Percentiles rank a stretch among this genome's conserved stretches.
phyloP scores from a whole-genome alignment of 257 asterid species.

The Penstemon davidsonii region DNA sequence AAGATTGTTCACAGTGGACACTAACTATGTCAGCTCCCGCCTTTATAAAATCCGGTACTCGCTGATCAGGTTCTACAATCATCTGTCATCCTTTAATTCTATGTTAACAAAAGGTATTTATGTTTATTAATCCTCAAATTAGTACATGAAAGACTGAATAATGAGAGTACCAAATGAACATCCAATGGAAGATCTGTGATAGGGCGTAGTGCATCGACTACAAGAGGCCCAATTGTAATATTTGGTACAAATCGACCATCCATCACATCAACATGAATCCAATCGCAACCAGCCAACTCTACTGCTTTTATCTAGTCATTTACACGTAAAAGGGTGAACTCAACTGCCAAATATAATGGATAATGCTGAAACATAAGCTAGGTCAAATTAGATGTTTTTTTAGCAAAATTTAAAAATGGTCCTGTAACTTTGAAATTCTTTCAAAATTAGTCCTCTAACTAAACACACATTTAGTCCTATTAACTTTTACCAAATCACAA shows the following conservation, averaged over 20 bases:
- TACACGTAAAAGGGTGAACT: constrained; percentile 20
- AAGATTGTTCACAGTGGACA: constrained; percentile 94
- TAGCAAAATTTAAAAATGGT: too few species aligned
- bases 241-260: constrained; percentile 98
- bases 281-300: constrained; percentile 96
- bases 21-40: constrained; percentile 99
- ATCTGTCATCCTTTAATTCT: constrained; percentile 60
- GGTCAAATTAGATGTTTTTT: too few species aligned
- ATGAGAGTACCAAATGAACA: constrained; percentile 83
- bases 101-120: constrained; percentile 31
- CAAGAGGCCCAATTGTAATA: constrained; percentile 93
- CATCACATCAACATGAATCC: constrained; percentile 99
- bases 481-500: too few species aligned
- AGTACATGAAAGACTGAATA: constrained; percentile 15
- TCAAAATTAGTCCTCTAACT: too few species aligned
- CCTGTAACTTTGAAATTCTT: too few species aligned
- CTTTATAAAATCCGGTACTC: constrained; percentile 94
- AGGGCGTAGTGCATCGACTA: constrained; percentile 93
- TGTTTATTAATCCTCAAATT: constrained; percentile 19
- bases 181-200: constrained; percentile 96
- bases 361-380: not conserved
- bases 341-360: not conserved
- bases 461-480: too few species aligned
- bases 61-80: constrained; percentile 99
- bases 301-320: constrained; percentile 86